phyloP scores from a whole-genome alignment of 129 eudicot genomes.

The Saposhnikovia divaricata region DNA sequence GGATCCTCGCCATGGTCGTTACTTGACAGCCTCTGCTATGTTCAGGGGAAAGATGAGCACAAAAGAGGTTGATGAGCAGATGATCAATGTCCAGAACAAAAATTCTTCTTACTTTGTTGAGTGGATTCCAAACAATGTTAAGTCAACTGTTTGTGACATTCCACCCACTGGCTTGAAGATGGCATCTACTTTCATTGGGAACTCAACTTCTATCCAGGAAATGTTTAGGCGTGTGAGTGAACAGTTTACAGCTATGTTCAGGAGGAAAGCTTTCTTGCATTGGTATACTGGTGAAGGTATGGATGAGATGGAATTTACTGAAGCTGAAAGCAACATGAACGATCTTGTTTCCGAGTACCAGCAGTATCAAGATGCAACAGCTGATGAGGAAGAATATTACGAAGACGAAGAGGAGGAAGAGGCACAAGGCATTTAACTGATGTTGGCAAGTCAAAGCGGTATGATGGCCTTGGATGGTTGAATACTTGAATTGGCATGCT shows the following conservation, averaged over 20 bases:
- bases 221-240: slow-evolving; percentile 11
- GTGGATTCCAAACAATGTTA: slow-evolving; percentile 9
- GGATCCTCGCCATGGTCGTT: slow-evolving; percentile 8
- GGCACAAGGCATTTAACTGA: neutral
- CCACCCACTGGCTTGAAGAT: slow-evolving; percentile 11
- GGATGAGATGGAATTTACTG: slow-evolving; percentile 11
- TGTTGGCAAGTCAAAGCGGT: neutral
- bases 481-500: neutral
- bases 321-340: slow-evolving; percentile 8
- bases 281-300: slow-evolving; percentile 8
- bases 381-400: neutral
- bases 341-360: slow-evolving; percentile 8
- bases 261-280: slow-evolving; percentile 14
- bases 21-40: slow-evolving; percentile 13
- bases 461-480: neutral
- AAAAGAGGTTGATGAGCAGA: slow-evolving; percentile 7
- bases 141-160: slow-evolving; percentile 10
- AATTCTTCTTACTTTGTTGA: slow-evolving; percentile 7
- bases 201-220: slow-evolving; percentile 6
- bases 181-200: slow-evolving; percentile 12
- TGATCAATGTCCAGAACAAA: slow-evolving; percentile 8
- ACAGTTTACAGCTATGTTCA: slow-evolving; percentile 13
- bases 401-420: slow-evolving; percentile 6
- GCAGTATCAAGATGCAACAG: slow-evolving; percentile 10
- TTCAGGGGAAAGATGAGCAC: slow-evolving; percentile 10